Evolutionary conservation across 192 early-diverging fungal species (phyloP), one percentile per base, ranked within the genome.

Genomic region (Coemansia sp.): DNA sequence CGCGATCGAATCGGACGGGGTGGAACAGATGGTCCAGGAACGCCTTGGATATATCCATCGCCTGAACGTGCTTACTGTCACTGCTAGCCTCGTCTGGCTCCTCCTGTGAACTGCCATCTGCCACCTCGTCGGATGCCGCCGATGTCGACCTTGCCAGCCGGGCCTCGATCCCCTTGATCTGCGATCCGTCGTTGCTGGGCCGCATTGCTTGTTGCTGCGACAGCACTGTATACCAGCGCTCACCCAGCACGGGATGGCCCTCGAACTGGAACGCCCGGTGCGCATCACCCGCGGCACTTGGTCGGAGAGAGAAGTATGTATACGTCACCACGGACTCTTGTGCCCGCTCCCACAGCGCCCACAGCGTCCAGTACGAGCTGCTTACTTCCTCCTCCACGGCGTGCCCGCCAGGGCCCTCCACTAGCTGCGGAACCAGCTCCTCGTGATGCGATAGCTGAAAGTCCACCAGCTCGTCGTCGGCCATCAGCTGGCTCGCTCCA

Each of bases 291-390:
- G 23, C 10, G 5, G 38, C 39, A 22, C 44, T 40, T 3, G 49
- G 55, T 32, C 45, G 43, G 13, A 74, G 52, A 22, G 55, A 51
- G 44, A 74, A 63, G 41, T 68, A 53, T 36, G 64, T 60, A 21
- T 75, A 43, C 8, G 71, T 64, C 37, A 68, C 20, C 16, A 67
- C 49, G 10, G 55, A 3, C 30, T 62, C 71, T n/a, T 66, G 58
- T 7, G 43, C 42, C 4, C 71, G 59, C 30, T 63, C 60, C 71
- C 71, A 75, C 43, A 75, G 60, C 12, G 71, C 71, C 71, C 67
- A 71, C 36, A 71, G 44, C 16, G 67, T 52, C 60, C 67, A 71
- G 31, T 69, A 62, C 1, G 54, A 32, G 27, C 55, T 47, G 26
- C 33, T 17, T 0, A 28, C 41, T n/a, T 53, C 60, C 29, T 56